These are phyloP conservation scores for Kwoniella dendrophila DNA, from an alignment of 768 basidiomycete genomes.

Conservation along the genomic window DNA sequence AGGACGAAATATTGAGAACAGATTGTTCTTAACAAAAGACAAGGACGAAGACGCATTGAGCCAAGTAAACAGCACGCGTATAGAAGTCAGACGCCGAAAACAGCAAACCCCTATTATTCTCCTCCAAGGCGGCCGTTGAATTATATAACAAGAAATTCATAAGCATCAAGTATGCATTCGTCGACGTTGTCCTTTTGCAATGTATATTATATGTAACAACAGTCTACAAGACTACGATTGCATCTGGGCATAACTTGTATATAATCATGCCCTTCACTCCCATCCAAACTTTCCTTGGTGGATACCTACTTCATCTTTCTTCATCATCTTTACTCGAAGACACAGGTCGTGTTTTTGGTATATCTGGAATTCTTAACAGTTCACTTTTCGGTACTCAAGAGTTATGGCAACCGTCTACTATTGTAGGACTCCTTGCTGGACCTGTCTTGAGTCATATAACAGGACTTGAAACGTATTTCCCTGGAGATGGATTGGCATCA, in stretches of 20 bases:
- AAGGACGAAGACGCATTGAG: no score
- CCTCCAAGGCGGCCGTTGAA: no score
- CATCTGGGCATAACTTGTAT: not conserved
- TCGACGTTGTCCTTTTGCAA: not conserved
- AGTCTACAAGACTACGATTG: not conserved
- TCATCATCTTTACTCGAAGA: slow-evolving; percentile 47
- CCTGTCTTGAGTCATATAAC: slow-evolving; percentile 23
- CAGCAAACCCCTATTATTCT: no score
- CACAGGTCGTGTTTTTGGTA: slow-evolving; percentile 54
- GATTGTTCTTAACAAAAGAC: no score
- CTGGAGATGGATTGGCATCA: slow-evolving; percentile 3
- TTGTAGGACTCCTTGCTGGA: slow-evolving; percentile 33
- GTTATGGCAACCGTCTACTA: slow-evolving; percentile 38
- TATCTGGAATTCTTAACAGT: slow-evolving; percentile 51
- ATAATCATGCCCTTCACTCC: slow-evolving; percentile 45
- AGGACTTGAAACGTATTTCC: slow-evolving; percentile 15
- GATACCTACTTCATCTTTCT: slow-evolving; percentile 50
- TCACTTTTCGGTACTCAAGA: slow-evolving; percentile 35
- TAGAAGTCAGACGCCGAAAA: no score
- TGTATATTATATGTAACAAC: not conserved
- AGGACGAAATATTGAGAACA: no score
- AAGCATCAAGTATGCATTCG: slow-evolving; percentile 9
- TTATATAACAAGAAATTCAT: slow-evolving; percentile 11
- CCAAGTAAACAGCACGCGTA: no score
- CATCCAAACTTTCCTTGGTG: slow-evolving; percentile 52